phyloP scores from a whole-genome alignment of 2,329 filamentous ascomycete genomes.

The Dactylella cylindrospora region DNA sequence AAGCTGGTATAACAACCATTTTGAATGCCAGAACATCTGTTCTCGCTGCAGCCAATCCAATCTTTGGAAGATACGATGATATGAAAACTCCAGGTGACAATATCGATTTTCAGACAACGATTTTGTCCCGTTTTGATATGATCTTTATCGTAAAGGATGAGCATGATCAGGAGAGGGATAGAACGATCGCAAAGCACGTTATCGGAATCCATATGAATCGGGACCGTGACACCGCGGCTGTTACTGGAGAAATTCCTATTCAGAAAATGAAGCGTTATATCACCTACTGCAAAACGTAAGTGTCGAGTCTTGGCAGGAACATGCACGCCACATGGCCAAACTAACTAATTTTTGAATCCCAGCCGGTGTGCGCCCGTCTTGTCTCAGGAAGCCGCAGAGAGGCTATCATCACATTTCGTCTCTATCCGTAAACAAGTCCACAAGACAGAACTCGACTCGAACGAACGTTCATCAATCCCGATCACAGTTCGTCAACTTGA shows the following conservation, averaged over 20 bases:
- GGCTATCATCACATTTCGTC: constrained; percentile 95
- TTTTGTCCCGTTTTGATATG: constrained; percentile 98
- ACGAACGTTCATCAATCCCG: constrained; percentile 87
- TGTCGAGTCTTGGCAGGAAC: not conserved
- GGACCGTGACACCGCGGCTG: constrained; percentile 57
- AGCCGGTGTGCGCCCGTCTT: constrained; percentile 90
- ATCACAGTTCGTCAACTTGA: constrained; percentile 97
- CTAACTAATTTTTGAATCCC: constrained; percentile 43
- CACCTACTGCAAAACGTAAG: constrained; percentile 91
- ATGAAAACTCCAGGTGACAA: constrained; percentile 97
- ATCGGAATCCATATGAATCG: constrained; percentile 97
- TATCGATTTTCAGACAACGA: constrained; percentile 98
- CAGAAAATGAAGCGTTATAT: constrained; percentile 98
- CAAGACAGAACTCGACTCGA: constrained; percentile 83
- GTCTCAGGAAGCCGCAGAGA: constrained; percentile 86
- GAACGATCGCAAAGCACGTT: constrained; percentile 92
- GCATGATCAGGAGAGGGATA: constrained; percentile 84
- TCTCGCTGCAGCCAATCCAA: constrained; percentile 91
- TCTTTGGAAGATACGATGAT: constrained; percentile 97
- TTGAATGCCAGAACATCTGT: constrained; percentile 94
- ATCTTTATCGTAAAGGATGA: constrained; percentile 98
- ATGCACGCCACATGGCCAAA: not conserved
- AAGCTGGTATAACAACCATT: constrained; percentile 97
- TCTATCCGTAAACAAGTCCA: constrained; percentile 94
- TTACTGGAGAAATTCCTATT: constrained; percentile 84